Conservation (phyloP, 2,329 filamentous ascomycete species). For the Neonectria hederae region DNA sequence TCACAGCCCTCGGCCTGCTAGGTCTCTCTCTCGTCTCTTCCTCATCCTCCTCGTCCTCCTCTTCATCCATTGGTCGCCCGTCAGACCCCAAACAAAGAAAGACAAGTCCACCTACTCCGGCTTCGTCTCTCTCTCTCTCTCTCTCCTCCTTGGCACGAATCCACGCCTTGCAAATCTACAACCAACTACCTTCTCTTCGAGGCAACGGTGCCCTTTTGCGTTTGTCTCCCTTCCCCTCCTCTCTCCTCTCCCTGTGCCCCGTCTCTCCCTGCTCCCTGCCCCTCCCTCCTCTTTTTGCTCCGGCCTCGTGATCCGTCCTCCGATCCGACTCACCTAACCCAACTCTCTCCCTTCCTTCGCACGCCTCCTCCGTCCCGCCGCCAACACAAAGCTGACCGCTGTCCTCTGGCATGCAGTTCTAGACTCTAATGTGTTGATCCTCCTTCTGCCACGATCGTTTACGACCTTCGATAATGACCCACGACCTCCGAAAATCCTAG, state of each 20-base stretch:
- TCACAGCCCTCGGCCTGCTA: constrained; percentile 5
- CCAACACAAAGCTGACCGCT: constrained; percentile 35
- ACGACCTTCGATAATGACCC: constrained; percentile 42
- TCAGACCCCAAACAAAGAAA: constrained; percentile 10
- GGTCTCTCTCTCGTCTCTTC: constrained; percentile 15
- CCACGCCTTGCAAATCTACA: constrained; percentile 7
- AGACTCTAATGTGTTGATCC: constrained; percentile 43
- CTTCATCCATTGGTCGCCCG: constrained; percentile 22
- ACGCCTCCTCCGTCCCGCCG: constrained; percentile 24
- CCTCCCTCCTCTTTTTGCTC: constrained; percentile 43
- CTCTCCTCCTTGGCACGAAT: constrained; percentile 6
- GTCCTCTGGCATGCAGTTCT: constrained; percentile 36
- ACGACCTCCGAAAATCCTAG: constrained; percentile 37
- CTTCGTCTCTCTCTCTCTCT: not conserved
- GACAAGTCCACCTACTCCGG: constrained; percentile 7
- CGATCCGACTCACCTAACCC: constrained; percentile 29
- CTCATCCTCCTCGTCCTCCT: constrained; percentile 15
- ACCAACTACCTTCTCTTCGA: constrained; percentile 4
- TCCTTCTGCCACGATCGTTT: constrained; percentile 38
- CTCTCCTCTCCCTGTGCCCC: constrained; percentile 25
- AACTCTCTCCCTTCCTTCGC: constrained; percentile 32
- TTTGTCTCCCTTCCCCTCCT: constrained; percentile 31
- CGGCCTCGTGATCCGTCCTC: constrained; percentile 35
- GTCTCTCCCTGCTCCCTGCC: constrained; percentile 31
- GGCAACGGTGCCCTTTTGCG: constrained; percentile 17